Base-by-base conservation (phyloP, 1,284 basidiomycete species). In the Cutaneotrichosporon cutaneum region DNA sequence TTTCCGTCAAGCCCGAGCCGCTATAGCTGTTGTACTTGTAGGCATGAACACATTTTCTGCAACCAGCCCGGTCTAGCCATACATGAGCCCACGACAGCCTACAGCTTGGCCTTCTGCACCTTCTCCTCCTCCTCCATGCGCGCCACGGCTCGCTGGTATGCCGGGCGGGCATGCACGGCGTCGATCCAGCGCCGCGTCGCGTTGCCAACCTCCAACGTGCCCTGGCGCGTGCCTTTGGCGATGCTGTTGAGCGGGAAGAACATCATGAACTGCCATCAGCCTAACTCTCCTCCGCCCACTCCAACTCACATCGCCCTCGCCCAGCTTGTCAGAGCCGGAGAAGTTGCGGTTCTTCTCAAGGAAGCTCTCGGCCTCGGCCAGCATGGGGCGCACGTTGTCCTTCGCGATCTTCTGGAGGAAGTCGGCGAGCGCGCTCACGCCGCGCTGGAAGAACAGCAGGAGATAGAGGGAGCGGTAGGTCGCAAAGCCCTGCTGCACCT, bases 281-380 rank as follows among this genome's bases (percentile, higher is more conserved):
- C 21, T 7, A 7, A 26, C 47, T 45, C 45, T 21, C 58, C 22
- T 4, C 8, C 16, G 4, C n/a, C 7, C 16, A 21, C 21, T 16
- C 14, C 16, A 4, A 68, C 74, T 70, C 55, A 77, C 75, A 50
- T 78, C 76, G 5, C 72, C 73, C 51, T 71, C 63, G 50, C 76
- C 76, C 2, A 71, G 70, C 44, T 72, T 65, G 50, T 70, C 65
- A 1, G 57, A 50, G 4, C 74, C 75, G 0, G 70, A 70, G 59
- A 78, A 78, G 66, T 61, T 73, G 9, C 56, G 48, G 30, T 62
- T 50, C 36, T 62, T 54, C 5, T 55, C 55, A 9, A 78, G 61
- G 56, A 67, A 75, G 3, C 56, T 36, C 54, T 78, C 72, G 50
- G 71, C 67, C 69, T 75, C 55, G 4, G 26, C 21, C 18, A 66